Base-by-base conservation (phyloP, 495 filamentous ascomycete species). In the Penicillium goetzii region DNA sequence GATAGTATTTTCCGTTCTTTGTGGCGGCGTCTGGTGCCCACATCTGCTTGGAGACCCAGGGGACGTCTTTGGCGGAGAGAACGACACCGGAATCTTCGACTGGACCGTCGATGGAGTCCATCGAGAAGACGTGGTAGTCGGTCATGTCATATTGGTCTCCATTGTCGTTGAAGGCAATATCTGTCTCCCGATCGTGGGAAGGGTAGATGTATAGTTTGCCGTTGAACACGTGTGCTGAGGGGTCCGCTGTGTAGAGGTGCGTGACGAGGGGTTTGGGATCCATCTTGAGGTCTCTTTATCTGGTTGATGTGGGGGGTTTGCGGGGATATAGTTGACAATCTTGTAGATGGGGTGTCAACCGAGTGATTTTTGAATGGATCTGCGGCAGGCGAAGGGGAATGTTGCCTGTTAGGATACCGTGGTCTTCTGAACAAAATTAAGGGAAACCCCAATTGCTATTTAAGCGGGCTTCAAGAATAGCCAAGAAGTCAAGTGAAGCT, bases 91-190 rank as follows among this genome's bases (percentile, higher is more conserved):
- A 82, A 53, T 84, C 77, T 33, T 76, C 79, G 12, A 75, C 76
- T 58, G 76, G 75, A 19, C 76, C 67, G 52, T 73, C 63, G 43
- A 77, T 56, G 19, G 71, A 71, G 36, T 74, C 65, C 63, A 81
- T 77, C 1, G 81, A 83, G 68, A 83, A 80, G 60, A 83, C 82
- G 62, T 85, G 80, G 65, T 84, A 78, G 64, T 81, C 80, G 14
- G 72, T 76, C 89, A 92, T 92, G 79, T 88, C 89, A 74, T 91
- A 92, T 74, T 92, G 89, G 78, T 91, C 89, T 74, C 89, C 89
- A 81, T 89, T 89, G 81, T 92, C 89, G 80, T 91, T 90, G 67
- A 88, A 89, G 53, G 75, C 65, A 55, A 82, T 74, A 34, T 73
- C 72, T 21, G 80, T 81, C 52, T 75, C 66, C 26, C 72, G 72